Evolutionary conservation across 805 yeast genomes (phyloP).

Genomic region (Sugiyamaella mastotermitis): DNA sequence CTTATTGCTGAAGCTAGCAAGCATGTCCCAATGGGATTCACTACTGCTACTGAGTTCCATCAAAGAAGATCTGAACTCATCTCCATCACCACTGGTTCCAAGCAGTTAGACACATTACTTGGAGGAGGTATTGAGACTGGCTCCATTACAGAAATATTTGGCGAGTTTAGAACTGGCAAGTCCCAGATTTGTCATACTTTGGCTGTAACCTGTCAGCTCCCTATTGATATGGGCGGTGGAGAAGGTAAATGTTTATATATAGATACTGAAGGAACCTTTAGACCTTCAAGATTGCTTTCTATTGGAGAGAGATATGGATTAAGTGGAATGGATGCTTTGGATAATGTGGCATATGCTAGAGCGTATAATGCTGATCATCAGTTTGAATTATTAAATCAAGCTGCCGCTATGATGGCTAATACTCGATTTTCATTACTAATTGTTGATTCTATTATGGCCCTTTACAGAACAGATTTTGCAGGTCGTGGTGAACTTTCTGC

Average conservation of each 20-base stretch:
- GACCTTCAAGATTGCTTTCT: slow-evolving; percentile 84
- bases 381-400: slow-evolving; percentile 74
- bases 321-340: slow-evolving; percentile 89
- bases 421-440: slow-evolving; percentile 83
- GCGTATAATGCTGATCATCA: slow-evolving; percentile 98
- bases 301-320: slow-evolving; percentile 89
- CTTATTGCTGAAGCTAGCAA: slow-evolving; percentile 77
- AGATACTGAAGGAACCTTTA: slow-evolving; percentile 95
- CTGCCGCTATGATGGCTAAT: slow-evolving; percentile 95
- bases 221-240: slow-evolving; percentile 96
- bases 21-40: slow-evolving; percentile 91
- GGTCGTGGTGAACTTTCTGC: slow-evolving; percentile 97
- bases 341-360: slow-evolving; percentile 95
- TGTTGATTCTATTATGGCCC: slow-evolving; percentile 97
- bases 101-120: slow-evolving; percentile 81
- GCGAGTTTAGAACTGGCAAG: slow-evolving; percentile 97
- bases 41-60: slow-evolving; percentile 94
- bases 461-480: slow-evolving; percentile 87
- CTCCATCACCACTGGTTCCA: slow-evolving; percentile 92
- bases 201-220: slow-evolving; percentile 94
- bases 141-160: slow-evolving; percentile 91
- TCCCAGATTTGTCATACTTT: slow-evolving; percentile 95
- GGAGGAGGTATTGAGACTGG: slow-evolving; percentile 99
- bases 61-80: slow-evolving; percentile 84
- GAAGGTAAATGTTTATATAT: slow-evolving; percentile 96